Conservation (phyloP, 2,329 filamentous ascomycete species). For the Ploettnerulaceae sp. region DNA sequence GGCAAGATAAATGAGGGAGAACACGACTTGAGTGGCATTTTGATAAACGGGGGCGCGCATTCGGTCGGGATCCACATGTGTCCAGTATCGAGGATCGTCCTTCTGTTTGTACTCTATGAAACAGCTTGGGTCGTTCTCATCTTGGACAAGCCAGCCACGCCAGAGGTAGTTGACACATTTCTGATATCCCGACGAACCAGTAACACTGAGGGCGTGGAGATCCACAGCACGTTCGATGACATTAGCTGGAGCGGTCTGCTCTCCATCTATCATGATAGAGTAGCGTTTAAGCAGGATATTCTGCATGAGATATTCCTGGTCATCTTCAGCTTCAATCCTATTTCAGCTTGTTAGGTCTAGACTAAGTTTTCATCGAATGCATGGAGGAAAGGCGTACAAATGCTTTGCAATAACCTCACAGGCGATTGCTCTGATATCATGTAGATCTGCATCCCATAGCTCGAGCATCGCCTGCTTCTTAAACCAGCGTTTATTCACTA, state of each 20-base stretch:
- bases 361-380: not conserved
- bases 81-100: constrained; percentile 70
- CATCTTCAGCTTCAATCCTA: constrained; percentile 80
- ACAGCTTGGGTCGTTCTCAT: constrained; percentile 81
- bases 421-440: constrained; percentile 71
- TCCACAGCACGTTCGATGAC: constrained; percentile 93
- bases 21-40: constrained; percentile 79
- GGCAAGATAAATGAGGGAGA: constrained; percentile 76
- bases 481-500: constrained; percentile 59
- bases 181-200: constrained; percentile 85
- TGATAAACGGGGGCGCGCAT: constrained; percentile 93
- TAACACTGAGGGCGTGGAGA: constrained; percentile 80
- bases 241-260: constrained; percentile 72
- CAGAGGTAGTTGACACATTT: constrained; percentile 92
- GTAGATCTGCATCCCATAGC: constrained; percentile 88
- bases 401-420: constrained; percentile 91
- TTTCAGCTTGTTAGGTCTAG: not conserved
- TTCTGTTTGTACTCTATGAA: constrained; percentile 86
- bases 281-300: constrained; percentile 83
- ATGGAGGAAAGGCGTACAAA: constrained; percentile 39
- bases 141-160: constrained; percentile 95
- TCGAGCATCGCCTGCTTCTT: constrained; percentile 72
- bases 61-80: constrained; percentile 87
- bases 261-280: constrained; percentile 68
- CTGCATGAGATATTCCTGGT: constrained; percentile 73